These are phyloP conservation scores for Stevia rebaudiana DNA, from an alignment of 140 eudicot species.

Conservation along the genomic window DNA sequence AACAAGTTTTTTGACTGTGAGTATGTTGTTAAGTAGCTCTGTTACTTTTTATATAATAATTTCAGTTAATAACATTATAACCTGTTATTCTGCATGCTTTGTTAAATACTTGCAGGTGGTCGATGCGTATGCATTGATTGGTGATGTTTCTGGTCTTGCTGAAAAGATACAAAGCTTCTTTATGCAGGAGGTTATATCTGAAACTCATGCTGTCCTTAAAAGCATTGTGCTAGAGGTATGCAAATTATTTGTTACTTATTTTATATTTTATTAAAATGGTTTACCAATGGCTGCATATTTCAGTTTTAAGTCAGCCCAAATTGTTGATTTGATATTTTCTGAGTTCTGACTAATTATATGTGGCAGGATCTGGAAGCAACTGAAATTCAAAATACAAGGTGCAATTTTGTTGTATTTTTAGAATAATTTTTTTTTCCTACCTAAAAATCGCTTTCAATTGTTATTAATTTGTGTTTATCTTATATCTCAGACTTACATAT, in stretches of 20 bases:
- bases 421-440: conserved; percentile 14
- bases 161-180: conserved; percentile 96
- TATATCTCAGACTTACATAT: conserved; percentile 77
- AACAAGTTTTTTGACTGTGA: conserved; percentile 75
- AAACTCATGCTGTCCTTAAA: conserved; percentile 71
- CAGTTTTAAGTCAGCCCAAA: conserved; percentile 5
- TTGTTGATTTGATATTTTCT: conserved; percentile 6
- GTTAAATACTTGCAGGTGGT: conserved; percentile 57
- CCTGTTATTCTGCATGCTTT: neutral
- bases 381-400: conserved; percentile 54
- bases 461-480: conserved; percentile 19
- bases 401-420: conserved; percentile 7
- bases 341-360: conserved; percentile 23
- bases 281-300: neutral
- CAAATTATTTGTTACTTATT: neutral
- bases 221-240: conserved; percentile 66
- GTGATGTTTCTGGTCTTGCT: conserved; percentile 97
- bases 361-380: conserved; percentile 60
- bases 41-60: neutral
- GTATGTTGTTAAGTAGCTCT: conserved; percentile 29
- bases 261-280: neutral
- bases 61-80: neutral
- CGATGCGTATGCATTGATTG: conserved; percentile 97
- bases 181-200: conserved; percentile 97
- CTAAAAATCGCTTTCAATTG: neutral